Evolutionary conservation across 2,329 filamentous ascomycete species (phyloP), one percentile per base, ranked within the genome.

Genomic region (Zarea fungicola): DNA sequence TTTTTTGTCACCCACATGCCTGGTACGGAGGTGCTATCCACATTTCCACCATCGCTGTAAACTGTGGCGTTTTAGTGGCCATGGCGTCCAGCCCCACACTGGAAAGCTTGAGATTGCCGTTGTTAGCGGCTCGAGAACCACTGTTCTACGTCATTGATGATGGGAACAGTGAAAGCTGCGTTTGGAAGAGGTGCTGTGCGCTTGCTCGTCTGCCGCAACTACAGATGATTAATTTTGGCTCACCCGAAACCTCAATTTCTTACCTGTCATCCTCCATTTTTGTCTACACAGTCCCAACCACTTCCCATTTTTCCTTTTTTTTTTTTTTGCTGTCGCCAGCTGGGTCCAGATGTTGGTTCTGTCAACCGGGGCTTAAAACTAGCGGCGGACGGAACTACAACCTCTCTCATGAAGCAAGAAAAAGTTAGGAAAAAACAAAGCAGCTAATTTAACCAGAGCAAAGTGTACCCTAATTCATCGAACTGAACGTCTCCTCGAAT

Each of bases 81-180:
- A 9, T 25, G 22, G 16, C 5, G 36, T n/a, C n/a, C n/a, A n/a
- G n/a, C n/a, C n/a, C n/a, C n/a, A n/a, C 21, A 23, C 36, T 40
- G 36, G 11, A 25, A 19, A n/a, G 9, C 36, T 11, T 25, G 14
- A 21, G 21, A 35, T 48, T 26, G 36, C 37, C 45, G 37, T 41
- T 48, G 40, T 41, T 42, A 48, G 37, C 29, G 28, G 37, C 29
- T 32, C 13, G 4, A 16, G 44, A 29, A 28, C 45, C 45, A 48
- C 45, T 42, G 45, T 35, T 26, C 21, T 48, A 48, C 45, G 45
- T 48, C 45, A 48, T 48, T 28, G 45, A 48, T 48, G 34, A 48
- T 42, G 45, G 29, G 19, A 22, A 9, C 36, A 22, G n/a, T 18
- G 16, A 48, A 28, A 10, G 16, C 31, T 10, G 16, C 5, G 39